Evolutionary conservation across 2,329 filamentous ascomycete genomes (phyloP).

Genomic region (Alternaria panax): DNA sequence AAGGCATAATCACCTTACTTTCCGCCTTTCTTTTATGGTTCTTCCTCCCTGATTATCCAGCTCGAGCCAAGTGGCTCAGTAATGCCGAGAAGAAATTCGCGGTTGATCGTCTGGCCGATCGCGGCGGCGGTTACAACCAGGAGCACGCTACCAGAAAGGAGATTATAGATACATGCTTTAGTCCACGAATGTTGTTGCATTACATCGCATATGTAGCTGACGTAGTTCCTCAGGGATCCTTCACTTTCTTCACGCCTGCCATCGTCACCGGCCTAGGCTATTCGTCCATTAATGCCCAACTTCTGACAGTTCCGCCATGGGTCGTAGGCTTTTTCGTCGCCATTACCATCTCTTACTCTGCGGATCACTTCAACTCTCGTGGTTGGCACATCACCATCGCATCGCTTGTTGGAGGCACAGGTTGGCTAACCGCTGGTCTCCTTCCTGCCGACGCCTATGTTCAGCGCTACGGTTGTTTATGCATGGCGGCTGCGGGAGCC

Average conservation of each 20-base stretch:
- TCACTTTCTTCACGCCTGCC: slow-evolving; percentile 69
- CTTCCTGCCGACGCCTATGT: slow-evolving; percentile 8
- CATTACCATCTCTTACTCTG: slow-evolving; percentile 27
- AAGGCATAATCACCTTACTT: slow-evolving; percentile 17
- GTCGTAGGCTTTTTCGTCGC: slow-evolving; percentile 55
- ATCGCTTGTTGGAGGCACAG: background rate
- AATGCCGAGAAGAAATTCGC: slow-evolving; percentile 9
- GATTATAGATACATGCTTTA: slow-evolving; percentile 1
- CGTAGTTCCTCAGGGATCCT: slow-evolving; percentile 18
- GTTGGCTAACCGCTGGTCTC: slow-evolving; percentile 8
- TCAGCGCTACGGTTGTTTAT: slow-evolving; percentile 7
- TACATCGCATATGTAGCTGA: slow-evolving; percentile 6
- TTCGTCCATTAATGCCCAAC: slow-evolving; percentile 64
- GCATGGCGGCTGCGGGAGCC: slow-evolving; percentile 7
- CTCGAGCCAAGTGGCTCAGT: slow-evolving; percentile 55
- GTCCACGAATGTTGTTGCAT: slow-evolving; percentile 4
- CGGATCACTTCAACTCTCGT: slow-evolving; percentile 24
- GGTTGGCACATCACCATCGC: slow-evolving; percentile 10
- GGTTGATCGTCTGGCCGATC: slow-evolving; percentile 2
- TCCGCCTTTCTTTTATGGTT: slow-evolving; percentile 51
- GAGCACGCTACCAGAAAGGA: slow-evolving; percentile 1
- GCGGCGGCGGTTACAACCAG: slow-evolving; percentile 6
- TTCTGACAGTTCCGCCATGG: slow-evolving; percentile 70
- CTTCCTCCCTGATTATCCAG: slow-evolving; percentile 58
- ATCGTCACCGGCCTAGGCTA: slow-evolving; percentile 67